Conservation (phyloP, 345 rosid species). For the Hypericum androsaemum region DNA sequence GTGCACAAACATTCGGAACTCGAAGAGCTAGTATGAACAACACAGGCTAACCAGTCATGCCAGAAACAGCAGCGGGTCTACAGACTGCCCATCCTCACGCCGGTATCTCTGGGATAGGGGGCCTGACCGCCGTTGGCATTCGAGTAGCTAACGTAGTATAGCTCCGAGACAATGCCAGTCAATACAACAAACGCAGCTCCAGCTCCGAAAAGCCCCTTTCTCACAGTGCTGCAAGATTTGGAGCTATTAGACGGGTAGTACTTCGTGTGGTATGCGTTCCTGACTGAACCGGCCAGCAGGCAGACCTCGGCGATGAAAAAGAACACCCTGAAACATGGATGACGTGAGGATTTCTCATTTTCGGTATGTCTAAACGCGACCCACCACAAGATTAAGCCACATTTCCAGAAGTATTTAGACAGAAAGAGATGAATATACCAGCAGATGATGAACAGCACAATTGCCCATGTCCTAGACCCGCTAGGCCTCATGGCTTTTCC, state of each 20-base stretch:
- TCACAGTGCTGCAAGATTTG: conserved; percentile 43
- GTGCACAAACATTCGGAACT: too few species aligned
- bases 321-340: conserved; percentile 52
- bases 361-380: background rate
- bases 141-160: conserved; percentile 64
- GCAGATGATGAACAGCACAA: conserved; percentile 60
- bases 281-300: conserved; percentile 74
- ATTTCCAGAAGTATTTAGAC: background rate
- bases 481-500: conserved; percentile 74
- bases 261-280: conserved; percentile 81
- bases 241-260: conserved; percentile 26
- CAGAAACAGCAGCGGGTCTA: conserved; percentile 12
- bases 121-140: conserved; percentile 32
- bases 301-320: conserved; percentile 76
- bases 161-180: conserved; percentile 67
- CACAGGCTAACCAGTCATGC: too few species aligned
- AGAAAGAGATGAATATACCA: conserved; percentile 33
- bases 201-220: conserved; percentile 84
- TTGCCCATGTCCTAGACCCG: conserved; percentile 64
- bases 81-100: conserved; percentile 66
- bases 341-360: background rate
- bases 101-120: conserved; percentile 38
- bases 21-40: too few species aligned
- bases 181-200: conserved; percentile 76
- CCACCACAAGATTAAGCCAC: background rate